These are phyloP conservation scores for Phytophthora tubulina DNA, from an alignment of 352 stramenopile genomes.

Conservation along the genomic window DNA sequence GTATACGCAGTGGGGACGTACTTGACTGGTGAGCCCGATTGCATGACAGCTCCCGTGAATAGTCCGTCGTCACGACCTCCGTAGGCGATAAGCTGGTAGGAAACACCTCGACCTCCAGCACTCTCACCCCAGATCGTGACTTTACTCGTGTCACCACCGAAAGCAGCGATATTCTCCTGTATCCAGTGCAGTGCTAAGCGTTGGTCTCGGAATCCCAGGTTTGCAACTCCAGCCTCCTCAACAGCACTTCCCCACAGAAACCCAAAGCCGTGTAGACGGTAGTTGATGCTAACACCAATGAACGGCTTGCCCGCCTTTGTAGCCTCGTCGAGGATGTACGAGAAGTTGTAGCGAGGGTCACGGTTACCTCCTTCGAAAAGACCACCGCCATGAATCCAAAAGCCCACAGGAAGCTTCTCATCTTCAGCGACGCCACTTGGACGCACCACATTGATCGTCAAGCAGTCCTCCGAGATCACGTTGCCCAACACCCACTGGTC, in stretches of 20 bases:
- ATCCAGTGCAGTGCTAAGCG: slow-evolving; percentile 65
- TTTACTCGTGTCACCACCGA: slow-evolving; percentile 29
- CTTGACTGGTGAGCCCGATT: slow-evolving; percentile 29
- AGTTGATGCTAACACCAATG: slow-evolving; percentile 55
- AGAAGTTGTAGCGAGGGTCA: slow-evolving; percentile 47
- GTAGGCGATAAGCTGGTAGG: slow-evolving; percentile 35
- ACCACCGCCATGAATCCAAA: slow-evolving; percentile 44
- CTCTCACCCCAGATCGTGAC: slow-evolving; percentile 43
- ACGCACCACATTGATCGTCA: slow-evolving; percentile 82
- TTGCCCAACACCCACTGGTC: slow-evolving; percentile 40
- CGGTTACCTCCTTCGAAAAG: slow-evolving; percentile 38
- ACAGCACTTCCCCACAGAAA: slow-evolving; percentile 44
- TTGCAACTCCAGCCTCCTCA: slow-evolving; percentile 64
- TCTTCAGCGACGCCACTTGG: slow-evolving; percentile 36
- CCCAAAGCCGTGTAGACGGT: slow-evolving; percentile 43
- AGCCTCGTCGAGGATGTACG: slow-evolving; percentile 41
- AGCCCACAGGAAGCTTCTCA: slow-evolving; percentile 32
- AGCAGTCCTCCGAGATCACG: slow-evolving; percentile 34
- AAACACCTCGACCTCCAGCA: slow-evolving; percentile 57
- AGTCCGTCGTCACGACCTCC: slow-evolving; percentile 33
- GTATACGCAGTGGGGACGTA: slow-evolving; percentile 20
- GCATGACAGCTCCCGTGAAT: slow-evolving; percentile 34
- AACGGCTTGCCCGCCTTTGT: slow-evolving; percentile 32
- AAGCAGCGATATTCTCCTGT: slow-evolving; percentile 33
- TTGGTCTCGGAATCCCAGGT: slow-evolving; percentile 89